phyloP scores from a whole-genome alignment of 1,284 basidiomycete genomes.

The Gymnopus androsaceus region DNA sequence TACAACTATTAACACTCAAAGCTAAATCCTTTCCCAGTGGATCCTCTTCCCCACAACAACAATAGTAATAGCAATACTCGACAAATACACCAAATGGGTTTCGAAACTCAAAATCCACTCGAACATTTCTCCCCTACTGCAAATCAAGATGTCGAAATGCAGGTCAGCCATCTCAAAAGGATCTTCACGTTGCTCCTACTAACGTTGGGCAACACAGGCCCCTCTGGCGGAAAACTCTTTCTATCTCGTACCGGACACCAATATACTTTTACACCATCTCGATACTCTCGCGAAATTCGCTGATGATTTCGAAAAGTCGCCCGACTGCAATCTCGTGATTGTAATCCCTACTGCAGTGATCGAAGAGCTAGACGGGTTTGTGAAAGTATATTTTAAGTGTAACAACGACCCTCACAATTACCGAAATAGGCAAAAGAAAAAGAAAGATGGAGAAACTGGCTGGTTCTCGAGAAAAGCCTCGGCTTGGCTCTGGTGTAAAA shows the following conservation, averaged over 20 bases:
- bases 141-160: conserved; percentile 66
- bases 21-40: background rate
- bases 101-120: conserved; percentile 2
- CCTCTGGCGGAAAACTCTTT: conserved; percentile 40
- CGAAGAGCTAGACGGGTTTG: conserved; percentile 71
- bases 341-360: conserved; percentile 72
- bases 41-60: background rate
- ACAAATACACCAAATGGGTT: background rate
- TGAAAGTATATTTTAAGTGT: conserved; percentile 13
- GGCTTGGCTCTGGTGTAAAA: conserved; percentile 66
- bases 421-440: conserved; percentile 61
- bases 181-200: background rate
- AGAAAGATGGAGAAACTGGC: no score
- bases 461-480: conserved; percentile 74
- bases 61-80: background rate
- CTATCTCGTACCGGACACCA: conserved; percentile 71
- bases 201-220: conserved; percentile 30
- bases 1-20: background rate
- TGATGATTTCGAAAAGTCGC: conserved; percentile 54
- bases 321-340: conserved; percentile 51
- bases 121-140: conserved; percentile 10
- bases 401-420: conserved; percentile 5
- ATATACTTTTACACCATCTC: conserved; percentile 67
- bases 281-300: conserved; percentile 65
- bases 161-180: conserved; percentile 36